Evolutionary conservation across 257 asterid species (phyloP), one percentile per base, ranked within the genome.

Genomic region (Cordia subcordata): DNA sequence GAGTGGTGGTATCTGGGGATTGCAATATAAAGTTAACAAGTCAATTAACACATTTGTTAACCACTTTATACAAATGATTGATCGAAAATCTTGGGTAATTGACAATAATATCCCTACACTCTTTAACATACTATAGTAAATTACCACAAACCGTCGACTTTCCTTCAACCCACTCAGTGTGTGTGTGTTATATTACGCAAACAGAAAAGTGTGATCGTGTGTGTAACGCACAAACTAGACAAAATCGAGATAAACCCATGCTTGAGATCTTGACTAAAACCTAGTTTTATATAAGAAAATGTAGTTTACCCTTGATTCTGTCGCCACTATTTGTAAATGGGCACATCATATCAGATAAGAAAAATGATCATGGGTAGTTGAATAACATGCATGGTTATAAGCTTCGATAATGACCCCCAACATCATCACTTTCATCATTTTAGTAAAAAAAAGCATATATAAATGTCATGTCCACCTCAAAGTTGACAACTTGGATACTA

Each of bases 351-450:
- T 14, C 11, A 6, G 32, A 46, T 15, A 27, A 6, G 13, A 16
- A 42, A 0, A 17, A 14, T 53, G 15, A 8, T 2, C 1, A 1
- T 15, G 16, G 4, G 2, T 32, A 14, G 45, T n/a, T n/a, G 35
- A 33, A 49, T 10, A 11, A 4, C 23, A n/a, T 4, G 19, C 6
- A 1, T n/a, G n/a, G n/a, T n/a, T n/a, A n/a, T n/a, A 1, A 27
- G 6, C 35, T 27, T 27, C 35, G 35, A 27, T 27, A 27, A 27
- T 27, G 35, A 27, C 35, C 35, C 6, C 6, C 3, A 27, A 27
- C 68, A 20, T 15, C 57, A 33, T 63, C 64, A 53, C 66, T 21
- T 14, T 62, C 61, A 56, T 62, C 49, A 19, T 53, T 54, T 14
- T 52, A 45, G 40, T 57, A 42, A 51, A 37, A 32, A 22, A 20